Evolutionary conservation across 2,329 filamentous ascomycete genomes (phyloP).

Genomic region (Teratosphaeria gauchensis): DNA sequence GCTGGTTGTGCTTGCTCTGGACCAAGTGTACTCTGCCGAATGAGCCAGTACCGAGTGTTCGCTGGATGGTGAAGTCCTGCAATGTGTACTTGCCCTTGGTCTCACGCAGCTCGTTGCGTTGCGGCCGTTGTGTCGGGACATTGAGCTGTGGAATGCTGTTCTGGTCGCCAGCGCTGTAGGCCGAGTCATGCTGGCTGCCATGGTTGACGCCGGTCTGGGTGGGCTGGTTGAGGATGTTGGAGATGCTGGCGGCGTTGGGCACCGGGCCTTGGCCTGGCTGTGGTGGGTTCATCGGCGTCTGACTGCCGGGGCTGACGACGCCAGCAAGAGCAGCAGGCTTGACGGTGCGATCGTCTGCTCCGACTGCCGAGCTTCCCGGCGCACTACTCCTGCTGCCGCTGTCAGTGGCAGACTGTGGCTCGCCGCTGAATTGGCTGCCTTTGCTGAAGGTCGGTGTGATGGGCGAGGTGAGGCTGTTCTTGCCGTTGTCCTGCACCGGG

Average conservation of each 20-base stretch:
- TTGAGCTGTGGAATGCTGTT: conserved; percentile 13
- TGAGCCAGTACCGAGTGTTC: conserved; percentile 90
- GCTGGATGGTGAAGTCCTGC: conserved; percentile 76
- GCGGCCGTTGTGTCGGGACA: conserved; percentile 24
- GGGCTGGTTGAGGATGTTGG: conserved; percentile 57
- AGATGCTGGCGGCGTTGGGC: conserved; percentile 25
- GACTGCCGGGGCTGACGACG: neutral
- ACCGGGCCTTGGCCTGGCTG: conserved; percentile 25
- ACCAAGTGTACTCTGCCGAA: conserved; percentile 95
- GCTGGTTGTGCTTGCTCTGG: conserved; percentile 94
- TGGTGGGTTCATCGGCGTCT: conserved; percentile 12
- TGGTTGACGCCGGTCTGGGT: conserved; percentile 74
- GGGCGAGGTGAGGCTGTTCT: conserved; percentile 25
- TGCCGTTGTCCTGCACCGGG: conserved; percentile 38
- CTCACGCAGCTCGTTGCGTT: conserved; percentile 44
- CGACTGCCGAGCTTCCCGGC: neutral
- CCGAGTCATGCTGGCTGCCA: conserved; percentile 26
- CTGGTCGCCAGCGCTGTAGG: conserved; percentile 26
- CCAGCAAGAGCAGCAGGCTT: conserved; percentile 1
- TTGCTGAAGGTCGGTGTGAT: conserved; percentile 42
- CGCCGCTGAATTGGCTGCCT: conserved; percentile 17
- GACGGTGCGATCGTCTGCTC: neutral
- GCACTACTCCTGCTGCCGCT: neutral
- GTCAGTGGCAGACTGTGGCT: conserved; percentile 19
- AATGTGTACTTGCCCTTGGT: conserved; percentile 98